Base-by-base conservation (phyloP, 2,329 filamentous ascomycete species). In the Cladophialophora bantiana region DNA sequence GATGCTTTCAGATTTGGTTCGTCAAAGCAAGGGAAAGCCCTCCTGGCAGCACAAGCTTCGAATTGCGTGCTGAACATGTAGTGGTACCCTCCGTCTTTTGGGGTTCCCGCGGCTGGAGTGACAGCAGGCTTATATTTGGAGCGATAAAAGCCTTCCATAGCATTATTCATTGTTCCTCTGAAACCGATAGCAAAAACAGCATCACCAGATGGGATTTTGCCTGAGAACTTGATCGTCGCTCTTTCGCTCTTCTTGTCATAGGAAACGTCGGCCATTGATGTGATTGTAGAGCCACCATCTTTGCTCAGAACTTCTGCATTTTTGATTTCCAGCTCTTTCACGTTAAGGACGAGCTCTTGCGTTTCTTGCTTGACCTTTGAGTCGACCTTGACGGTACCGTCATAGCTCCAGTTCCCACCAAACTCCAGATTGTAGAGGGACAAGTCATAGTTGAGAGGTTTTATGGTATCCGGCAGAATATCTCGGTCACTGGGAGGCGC, bases 1-100 rank as follows among this genome's bases (percentile, higher is more conserved):
- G 93, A 94, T 10, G 95, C 93, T 82, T 99, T 99, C 71, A 98
- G 86, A 75, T 96, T 97, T 50, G 95, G 95, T 82, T 99, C 95
- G 76, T 99, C 95, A 76, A 98, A 98, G 82, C 95, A 99, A 56
- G 95, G 95, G 81, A 99, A 97, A 7, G 95, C 94, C 72, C 94
- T 87, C 71, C 95, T 90, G 68, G 95, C 95, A 80, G 99, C 95
- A 75, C 93, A 97, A 54, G 94, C 90, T 83, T 99, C 95, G 76
- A 99, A 99, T 78, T 99, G 95, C 57, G 95, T 99, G 83, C 92
- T 96, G 79, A 97, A 84, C 91, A 94, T 94, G 76, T 88, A 83
- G 73, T 85, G 83, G 20, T 68, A 42, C 62, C 88, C 85, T 56
- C 82, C 84, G 65, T 88, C 93, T 75, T 85, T 90, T 34, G 93